phyloP scores from a whole-genome alignment of 2,329 filamentous ascomycete genomes.

The Colletotrichum tropicicola region DNA sequence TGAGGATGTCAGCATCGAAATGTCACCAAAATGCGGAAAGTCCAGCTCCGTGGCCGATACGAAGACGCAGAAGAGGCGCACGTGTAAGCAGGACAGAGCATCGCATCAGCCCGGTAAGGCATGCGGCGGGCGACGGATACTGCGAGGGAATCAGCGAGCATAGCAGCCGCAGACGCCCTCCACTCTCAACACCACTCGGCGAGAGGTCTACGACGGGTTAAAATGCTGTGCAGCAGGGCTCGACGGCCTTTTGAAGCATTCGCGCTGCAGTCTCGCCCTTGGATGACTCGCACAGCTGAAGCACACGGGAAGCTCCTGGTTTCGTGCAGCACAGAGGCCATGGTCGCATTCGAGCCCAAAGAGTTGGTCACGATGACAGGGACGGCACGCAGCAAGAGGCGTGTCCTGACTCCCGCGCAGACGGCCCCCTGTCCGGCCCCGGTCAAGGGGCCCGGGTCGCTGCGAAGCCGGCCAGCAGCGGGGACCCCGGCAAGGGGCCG shows the following conservation, averaged over 20 bases:
- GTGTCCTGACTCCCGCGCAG: too few relatives aligned
- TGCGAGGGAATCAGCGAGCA: not conserved
- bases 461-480: slow-evolving; percentile 8
- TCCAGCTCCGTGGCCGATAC: too few relatives aligned
- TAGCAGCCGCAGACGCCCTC: not conserved
- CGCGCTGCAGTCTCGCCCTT: not conserved
- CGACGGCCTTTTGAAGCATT: not conserved
- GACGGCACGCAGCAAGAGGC: too few relatives aligned
- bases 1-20: too few relatives aligned
- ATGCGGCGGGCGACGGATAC: not conserved
- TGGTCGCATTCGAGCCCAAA: not conserved
- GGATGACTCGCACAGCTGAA: slow-evolving; percentile 4
- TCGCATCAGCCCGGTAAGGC: not conserved
- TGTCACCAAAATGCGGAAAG: too few relatives aligned
- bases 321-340: not conserved
- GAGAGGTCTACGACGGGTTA: not conserved
- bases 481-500: not conserved
- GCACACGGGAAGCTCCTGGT: not conserved
- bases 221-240: slow-evolving; percentile 1
- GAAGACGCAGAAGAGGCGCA: too few relatives aligned
- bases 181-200: not conserved
- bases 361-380: too few relatives aligned
- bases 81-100: too few relatives aligned
- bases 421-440: not conserved
- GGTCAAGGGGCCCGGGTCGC: slow-evolving; percentile 17